Percentiles rank a stretch among this genome's conserved stretches.
Conservation (phyloP, 169 alveolate species). For the Cryptosporidium sp. region DNA sequence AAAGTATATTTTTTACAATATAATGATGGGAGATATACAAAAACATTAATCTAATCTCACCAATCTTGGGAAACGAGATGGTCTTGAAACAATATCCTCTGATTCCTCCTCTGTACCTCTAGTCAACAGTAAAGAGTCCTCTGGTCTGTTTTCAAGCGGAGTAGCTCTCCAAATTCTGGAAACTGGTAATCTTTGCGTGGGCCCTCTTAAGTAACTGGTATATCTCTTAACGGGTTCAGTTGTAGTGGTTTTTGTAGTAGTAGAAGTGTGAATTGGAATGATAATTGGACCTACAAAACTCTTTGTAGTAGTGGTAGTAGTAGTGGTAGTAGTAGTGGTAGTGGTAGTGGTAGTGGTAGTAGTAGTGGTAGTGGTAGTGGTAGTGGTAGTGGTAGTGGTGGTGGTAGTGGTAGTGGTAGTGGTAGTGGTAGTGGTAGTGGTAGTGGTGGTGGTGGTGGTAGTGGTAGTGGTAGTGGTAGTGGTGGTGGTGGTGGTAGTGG, state of each 20-base stretch:
- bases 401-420: neutral
- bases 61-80: slow-evolving; percentile 31
- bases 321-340: neutral
- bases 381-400: slow-evolving; percentile 9
- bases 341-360: slow-evolving; percentile 28
- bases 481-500: slow-evolving; percentile 21
- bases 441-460: too few relatives aligned
- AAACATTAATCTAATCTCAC: neutral
- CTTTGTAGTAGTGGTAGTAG: neutral
- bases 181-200: neutral
- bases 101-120: neutral
- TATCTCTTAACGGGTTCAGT: neutral
- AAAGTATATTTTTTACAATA: neutral
- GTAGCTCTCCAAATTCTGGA: slow-evolving; percentile 2
- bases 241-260: neutral
- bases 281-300: neutral
- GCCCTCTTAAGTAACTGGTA: neutral
- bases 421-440: slow-evolving; percentile 1
- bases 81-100: neutral
- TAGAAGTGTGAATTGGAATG: neutral
- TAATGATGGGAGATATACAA: neutral
- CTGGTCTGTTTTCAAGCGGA: neutral
- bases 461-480: neutral
- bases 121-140: neutral
- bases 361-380: slow-evolving; percentile 24